Conservation (phyloP, 441 rosid species). For the Croton setiger region DNA sequence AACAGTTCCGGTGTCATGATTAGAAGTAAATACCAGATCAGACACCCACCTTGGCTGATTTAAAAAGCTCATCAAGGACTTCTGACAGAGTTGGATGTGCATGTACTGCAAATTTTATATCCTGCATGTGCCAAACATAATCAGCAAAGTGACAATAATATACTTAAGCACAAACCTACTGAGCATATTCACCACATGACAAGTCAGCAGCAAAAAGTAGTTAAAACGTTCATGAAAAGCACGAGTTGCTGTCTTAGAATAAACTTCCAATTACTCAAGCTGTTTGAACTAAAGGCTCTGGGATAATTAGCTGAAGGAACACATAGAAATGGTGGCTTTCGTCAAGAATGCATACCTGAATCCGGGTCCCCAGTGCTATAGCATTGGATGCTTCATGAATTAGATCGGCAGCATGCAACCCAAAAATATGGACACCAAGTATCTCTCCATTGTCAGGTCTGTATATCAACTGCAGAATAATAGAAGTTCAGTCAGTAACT, state of each 20-base stretch:
- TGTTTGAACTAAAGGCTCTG: conserved; percentile 3
- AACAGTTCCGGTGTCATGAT: background rate
- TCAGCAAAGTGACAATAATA: background rate
- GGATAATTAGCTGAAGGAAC: background rate
- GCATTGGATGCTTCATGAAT: conserved; percentile 99
- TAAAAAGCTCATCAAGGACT: conserved; percentile 89
- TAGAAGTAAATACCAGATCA: background rate
- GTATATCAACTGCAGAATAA: conserved; percentile 73
- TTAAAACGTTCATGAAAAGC: background rate
- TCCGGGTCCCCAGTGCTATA: conserved; percentile 79
- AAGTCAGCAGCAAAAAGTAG: background rate
- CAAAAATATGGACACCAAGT: conserved; percentile 94
- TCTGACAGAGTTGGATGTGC: conserved; percentile 97
- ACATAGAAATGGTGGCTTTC: background rate
- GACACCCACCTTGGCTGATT: conserved; percentile 83
- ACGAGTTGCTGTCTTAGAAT: background rate
- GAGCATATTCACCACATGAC: background rate
- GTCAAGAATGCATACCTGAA: conserved; percentile 45
- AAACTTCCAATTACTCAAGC: background rate
- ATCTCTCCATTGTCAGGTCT: conserved; percentile 97
- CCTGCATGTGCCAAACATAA: conserved; percentile 42
- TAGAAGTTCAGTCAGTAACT: conserved; percentile 6
- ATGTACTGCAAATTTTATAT: conserved; percentile 84
- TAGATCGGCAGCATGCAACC: conserved; percentile 96
- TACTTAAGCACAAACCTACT: background rate